A percentile compares a stretch with the other conserved stretches of the same genome.
phyloP scores from a whole-genome alignment of 1,139 yeast genomes.

The Scheffersomyces lignicola region DNA sequence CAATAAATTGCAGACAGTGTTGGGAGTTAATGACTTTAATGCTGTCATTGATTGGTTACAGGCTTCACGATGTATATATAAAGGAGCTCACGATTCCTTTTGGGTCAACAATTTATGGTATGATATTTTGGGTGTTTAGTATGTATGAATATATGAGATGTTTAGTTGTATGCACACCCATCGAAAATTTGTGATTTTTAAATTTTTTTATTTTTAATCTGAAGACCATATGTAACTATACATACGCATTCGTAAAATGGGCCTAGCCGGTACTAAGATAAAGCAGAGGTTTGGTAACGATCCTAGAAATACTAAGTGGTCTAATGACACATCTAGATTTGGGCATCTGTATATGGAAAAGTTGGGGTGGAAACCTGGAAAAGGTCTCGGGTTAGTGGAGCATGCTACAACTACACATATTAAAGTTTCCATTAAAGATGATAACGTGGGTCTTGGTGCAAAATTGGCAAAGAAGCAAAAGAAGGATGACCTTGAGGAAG shows the following conservation, averaged over 20 bases:
- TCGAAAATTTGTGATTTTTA: not conserved
- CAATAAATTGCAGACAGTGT: slow-evolving; percentile 36
- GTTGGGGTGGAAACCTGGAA: slow-evolving; percentile 91
- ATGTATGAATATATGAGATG: not conserved
- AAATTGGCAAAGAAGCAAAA: slow-evolving; percentile 57
- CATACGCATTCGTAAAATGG: slow-evolving; percentile 46
- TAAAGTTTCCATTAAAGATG: slow-evolving; percentile 78
- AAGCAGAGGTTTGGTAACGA: slow-evolving; percentile 89
- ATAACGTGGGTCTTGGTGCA: slow-evolving; percentile 86
- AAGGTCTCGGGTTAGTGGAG: slow-evolving; percentile 74
- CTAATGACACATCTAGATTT: slow-evolving; percentile 78
- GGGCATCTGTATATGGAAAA: slow-evolving; percentile 84
- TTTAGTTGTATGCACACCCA: not conserved
- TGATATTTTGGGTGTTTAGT: slow-evolving; percentile 26
- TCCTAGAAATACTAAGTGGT: slow-evolving; percentile 95
- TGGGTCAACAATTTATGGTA: slow-evolving; percentile 59
- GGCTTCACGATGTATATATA: slow-evolving; percentile 37
- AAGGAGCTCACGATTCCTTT: slow-evolving; percentile 47
- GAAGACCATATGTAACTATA: not conserved
- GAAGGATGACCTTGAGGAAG: slow-evolving; percentile 63
- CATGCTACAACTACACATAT: slow-evolving; percentile 76
- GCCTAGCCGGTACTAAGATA: slow-evolving; percentile 81
- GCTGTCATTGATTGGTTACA: slow-evolving; percentile 60
- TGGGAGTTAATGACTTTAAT: slow-evolving; percentile 50
- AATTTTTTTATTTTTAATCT: not conserved